A percentile compares a stretch with the other conserved stretches of the same genome.
Evolutionary conservation across 192 early-diverging fungal species (phyloP).

Genomic region (Spinellus fusiger): DNA sequence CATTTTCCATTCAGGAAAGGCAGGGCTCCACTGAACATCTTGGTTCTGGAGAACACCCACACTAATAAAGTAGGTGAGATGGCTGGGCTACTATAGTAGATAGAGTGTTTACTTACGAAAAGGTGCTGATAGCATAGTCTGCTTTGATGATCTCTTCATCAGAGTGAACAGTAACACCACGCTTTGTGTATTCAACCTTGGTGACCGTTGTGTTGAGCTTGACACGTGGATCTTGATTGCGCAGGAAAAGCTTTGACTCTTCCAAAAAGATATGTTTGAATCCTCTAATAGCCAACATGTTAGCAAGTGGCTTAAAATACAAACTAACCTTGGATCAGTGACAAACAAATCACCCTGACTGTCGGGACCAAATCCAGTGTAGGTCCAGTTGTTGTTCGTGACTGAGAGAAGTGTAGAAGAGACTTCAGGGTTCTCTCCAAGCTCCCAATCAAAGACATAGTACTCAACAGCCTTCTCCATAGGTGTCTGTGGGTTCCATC

Average conservation of each 20-base stretch:
- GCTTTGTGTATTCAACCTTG: slow-evolving; percentile 17
- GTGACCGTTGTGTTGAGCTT: slow-evolving; percentile 20
- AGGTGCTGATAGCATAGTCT: slow-evolving; percentile 37
- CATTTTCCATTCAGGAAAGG: slow-evolving; percentile 30
- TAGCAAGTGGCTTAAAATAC: neutral
- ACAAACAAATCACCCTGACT: slow-evolving; percentile 23
- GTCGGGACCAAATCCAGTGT: slow-evolving; percentile 19
- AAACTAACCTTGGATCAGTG: slow-evolving; percentile 28
- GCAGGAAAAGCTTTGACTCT: slow-evolving; percentile 21
- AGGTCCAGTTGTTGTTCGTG: slow-evolving; percentile 13
- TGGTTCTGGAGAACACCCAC: slow-evolving; percentile 32
- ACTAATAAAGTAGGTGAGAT: neutral
- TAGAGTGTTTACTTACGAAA: slow-evolving; percentile 21
- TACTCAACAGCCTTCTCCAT: slow-evolving; percentile 25
- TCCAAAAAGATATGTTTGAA: slow-evolving; percentile 29
- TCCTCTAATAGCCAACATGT: slow-evolving; percentile 14
- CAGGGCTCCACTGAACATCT: slow-evolving; percentile 27
- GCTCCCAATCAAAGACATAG: slow-evolving; percentile 27
- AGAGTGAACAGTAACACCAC: slow-evolving; percentile 25
- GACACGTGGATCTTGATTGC: slow-evolving; percentile 22
- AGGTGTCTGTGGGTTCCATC: slow-evolving; percentile 21
- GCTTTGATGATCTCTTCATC: slow-evolving; percentile 24
- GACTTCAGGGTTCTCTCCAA: slow-evolving; percentile 21
- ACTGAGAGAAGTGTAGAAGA: slow-evolving; percentile 7
- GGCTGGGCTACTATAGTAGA: neutral